A percentile compares a stretch with the other conserved stretches of the same genome.
phyloP scores from a whole-genome alignment of 2,329 filamentous ascomycete genomes.

The Scedosporium minutisporum region DNA sequence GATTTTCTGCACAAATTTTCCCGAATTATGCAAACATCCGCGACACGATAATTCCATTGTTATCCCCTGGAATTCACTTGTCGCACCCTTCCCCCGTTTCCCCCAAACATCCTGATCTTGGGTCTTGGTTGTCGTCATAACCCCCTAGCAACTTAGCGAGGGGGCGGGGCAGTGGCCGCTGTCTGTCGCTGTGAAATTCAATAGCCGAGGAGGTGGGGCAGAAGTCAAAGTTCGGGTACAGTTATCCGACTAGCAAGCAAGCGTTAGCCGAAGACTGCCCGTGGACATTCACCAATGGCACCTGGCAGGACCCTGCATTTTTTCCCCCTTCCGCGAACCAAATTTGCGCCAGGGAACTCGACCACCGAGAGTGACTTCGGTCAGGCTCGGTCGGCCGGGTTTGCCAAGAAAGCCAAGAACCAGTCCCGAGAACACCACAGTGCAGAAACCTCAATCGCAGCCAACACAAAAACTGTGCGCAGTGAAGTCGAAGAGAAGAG shows the following conservation, averaged over 20 bases:
- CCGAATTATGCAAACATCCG: background rate
- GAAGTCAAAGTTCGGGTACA: background rate
- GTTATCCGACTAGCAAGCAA: background rate
- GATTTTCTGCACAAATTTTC: background rate
- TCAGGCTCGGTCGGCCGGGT: background rate
- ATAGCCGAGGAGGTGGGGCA: slow-evolving; percentile 1
- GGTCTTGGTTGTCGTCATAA: slow-evolving; percentile 4
- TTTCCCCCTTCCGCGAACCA: background rate
- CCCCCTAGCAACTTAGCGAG: background rate
- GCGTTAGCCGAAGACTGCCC: slow-evolving; percentile 5
- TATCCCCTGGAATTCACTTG: background rate
- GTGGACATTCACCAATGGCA: background rate
- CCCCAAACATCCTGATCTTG: slow-evolving; percentile 7
- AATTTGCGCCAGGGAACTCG: background rate
- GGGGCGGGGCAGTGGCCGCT: too few relatives aligned
- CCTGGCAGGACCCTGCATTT: background rate
- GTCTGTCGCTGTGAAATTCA: background rate
- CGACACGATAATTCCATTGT: background rate
- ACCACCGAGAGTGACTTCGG: background rate
- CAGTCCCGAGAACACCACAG: background rate
- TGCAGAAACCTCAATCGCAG: too few relatives aligned
- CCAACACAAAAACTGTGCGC: too few relatives aligned
- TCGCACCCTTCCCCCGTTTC: slow-evolving; percentile 4
- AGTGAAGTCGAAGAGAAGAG: slow-evolving; percentile 1
- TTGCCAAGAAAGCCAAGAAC: background rate